Base-by-base conservation (phyloP, 257 asterid species). In the Sherardia arvensis region DNA sequence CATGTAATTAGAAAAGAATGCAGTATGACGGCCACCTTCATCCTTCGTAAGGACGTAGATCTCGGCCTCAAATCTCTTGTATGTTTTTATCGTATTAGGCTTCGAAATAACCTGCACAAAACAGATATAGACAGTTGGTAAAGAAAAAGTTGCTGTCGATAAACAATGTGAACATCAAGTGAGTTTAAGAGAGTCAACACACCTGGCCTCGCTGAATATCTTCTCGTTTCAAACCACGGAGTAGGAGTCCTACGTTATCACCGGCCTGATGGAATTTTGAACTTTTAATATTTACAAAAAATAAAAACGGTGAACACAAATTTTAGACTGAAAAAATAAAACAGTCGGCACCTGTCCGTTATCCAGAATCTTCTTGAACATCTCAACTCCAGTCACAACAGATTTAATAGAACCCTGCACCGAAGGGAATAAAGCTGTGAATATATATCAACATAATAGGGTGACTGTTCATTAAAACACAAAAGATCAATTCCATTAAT, bases 1-100 rank as follows among this genome's bases (percentile, higher is more conserved):
- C 71, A 79, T 84, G 71, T 93, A 93, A 71, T 93, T 93, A 63
- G 97, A 85, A 80, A 93, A 87, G 73, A 93, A 93, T 34, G 99
- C 96, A 12, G 99, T 93, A 65, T 93, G 99, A 70, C 99, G 97
- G 61, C 99, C 99, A 28, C 99, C 97, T 84, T 93, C 99, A 73
- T 90, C 99, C 80, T 93, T 93, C 5, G 99, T 90, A 51, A 93
- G 97, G 49, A 90, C 99, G 49, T 93, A 93, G 60, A 93, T 93
- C 78, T 93, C 99, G 8, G 99, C 99, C 71, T 93, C 97, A 60
- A 93, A 93, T 72, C 72, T 87, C 73, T 95, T 93, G 81, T 81
- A 90, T 28, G 97, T 81, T 81, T 90, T 93, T 28, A 90, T 79
- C 36, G 90, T 76, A 64, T 79, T 79, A 30, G 99, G 89, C 77